Base-by-base conservation (phyloP, 768 basidiomycete species). In the Chiua virens region DNA sequence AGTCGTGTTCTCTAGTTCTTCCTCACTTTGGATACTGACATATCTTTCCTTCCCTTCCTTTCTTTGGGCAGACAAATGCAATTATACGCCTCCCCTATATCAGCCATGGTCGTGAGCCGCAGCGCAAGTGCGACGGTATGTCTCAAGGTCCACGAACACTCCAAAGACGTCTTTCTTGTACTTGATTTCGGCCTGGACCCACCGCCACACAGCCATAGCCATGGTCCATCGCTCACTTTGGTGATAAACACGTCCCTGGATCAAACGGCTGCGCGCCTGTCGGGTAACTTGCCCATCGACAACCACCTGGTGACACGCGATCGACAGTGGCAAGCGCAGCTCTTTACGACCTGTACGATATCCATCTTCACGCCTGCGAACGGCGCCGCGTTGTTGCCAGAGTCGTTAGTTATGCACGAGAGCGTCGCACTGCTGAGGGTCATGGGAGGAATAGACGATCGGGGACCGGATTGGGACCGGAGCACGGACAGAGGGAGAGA, bases 291-390 rank as follows among this genome's bases (percentile, higher is more conserved):
- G 20, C 73, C 73, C 2, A 66, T 79, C 38, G 82, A 85, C 49
- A 64, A 71, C 43, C 61, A 59, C 30, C 46, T 80, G 43, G 56
- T 82, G 23, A 59, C 64, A 17, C 77, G 79, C 49, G 64, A 66
- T 30, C 58, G 79, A 46, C 77, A 78, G 53, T 87, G 85, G 83
- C 81, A 87, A 54, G 77, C 82, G 0, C 81, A 85, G 54, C 75
- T 85, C 9, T 73, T 86, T 39, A 66, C 72, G 8, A 75, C 79
- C 53, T 84, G 75, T 60, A 82, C 80, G n/a, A 82, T 78, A 7
- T 79, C 85, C 47, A 69, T 78, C 50, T 77, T 86, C 56, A 63
- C 73, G 15, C 72, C 80, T 0, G 70, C 58, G 11, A 52, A 54
- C 17, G 41, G 50, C 34, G 43, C 48, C 14, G n/a, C 32, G 17